A percentile compares a stretch with the other conserved stretches of the same genome.
phyloP scores from a whole-genome alignment of 1,139 yeast species.

The Eremothecium cymbalariae region DNA sequence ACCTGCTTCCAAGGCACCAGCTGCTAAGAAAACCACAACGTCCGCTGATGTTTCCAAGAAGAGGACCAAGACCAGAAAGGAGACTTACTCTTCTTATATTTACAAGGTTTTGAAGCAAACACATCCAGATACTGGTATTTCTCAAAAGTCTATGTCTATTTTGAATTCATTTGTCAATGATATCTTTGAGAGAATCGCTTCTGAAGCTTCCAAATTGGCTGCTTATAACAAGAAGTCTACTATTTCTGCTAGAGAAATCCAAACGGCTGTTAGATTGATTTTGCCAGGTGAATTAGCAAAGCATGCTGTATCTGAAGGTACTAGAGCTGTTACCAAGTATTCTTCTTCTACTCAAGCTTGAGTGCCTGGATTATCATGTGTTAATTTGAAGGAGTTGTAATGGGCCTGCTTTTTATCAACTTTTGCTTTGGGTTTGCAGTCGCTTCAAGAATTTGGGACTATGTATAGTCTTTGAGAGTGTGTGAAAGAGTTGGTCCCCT shows the following conservation, averaged over 20 bases:
- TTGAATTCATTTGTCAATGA: conserved; percentile 98
- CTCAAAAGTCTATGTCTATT: conserved; percentile 98
- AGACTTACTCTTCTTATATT: conserved; percentile 96
- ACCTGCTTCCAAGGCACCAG: conserved; percentile 97
- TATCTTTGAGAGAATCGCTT: conserved; percentile 89
- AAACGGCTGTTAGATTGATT: conserved; percentile 98
- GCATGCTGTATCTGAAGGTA: conserved; percentile 99
- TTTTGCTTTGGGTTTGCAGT: too few species aligned
- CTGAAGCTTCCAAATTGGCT: conserved; percentile 98
- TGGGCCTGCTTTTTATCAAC: too few species aligned
- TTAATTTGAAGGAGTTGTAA: too few species aligned
- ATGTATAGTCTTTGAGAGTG: too few species aligned
- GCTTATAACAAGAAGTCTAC: conserved; percentile 99
- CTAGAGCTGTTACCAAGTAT: conserved; percentile 99
- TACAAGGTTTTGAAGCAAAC: conserved; percentile 98
- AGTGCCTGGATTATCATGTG: too few species aligned
- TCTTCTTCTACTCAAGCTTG: conserved; percentile 46
- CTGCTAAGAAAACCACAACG: conserved; percentile 87
- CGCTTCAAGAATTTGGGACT: too few species aligned
- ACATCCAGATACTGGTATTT: conserved; percentile 99
- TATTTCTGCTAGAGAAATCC: conserved; percentile 98
- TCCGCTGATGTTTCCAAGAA: conserved; percentile 73
- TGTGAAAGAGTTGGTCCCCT: too few species aligned
- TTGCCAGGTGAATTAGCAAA: conserved; percentile 99
- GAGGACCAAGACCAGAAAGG: conserved; percentile 97